Percentiles rank a stretch among this genome's conserved stretches.
These are phyloP conservation scores for Trichoderma breve DNA, from an alignment of 2,329 filamentous ascomycete species.

Conservation along the genomic window DNA sequence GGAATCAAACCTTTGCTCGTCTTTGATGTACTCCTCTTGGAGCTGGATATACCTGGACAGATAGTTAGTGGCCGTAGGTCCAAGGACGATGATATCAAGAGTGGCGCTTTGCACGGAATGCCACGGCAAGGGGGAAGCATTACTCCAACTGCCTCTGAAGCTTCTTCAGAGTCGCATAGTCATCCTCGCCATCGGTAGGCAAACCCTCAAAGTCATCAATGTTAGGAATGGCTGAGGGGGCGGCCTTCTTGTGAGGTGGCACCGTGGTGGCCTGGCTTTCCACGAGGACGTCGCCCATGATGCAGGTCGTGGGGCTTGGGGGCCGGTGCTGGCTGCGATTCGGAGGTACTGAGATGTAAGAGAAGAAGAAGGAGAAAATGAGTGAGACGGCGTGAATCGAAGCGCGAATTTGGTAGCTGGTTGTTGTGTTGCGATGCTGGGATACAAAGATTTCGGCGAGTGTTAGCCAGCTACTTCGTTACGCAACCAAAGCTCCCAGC, in stretches of 20 bases:
- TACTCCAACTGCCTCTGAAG: slow-evolving; percentile 94
- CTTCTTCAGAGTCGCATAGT: slow-evolving; percentile 95
- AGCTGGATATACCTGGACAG: slow-evolving; percentile 78
- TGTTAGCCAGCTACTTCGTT: slow-evolving; percentile 19
- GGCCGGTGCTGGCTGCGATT: slow-evolving; percentile 17
- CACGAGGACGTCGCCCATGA: slow-evolving; percentile 79
- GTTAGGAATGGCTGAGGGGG: slow-evolving; percentile 78
- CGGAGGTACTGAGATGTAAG: neutral
- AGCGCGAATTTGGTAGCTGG: neutral
- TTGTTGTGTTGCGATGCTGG: neutral
- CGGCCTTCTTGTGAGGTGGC: slow-evolving; percentile 77
- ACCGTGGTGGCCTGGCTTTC: slow-evolving; percentile 74
- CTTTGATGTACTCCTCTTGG: slow-evolving; percentile 99
- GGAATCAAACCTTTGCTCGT: slow-evolving; percentile 78
- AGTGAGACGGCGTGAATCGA: neutral
- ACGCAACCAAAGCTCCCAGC: slow-evolving; percentile 16
- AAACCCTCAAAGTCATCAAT: slow-evolving; percentile 87
- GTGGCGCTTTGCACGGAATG: neutral
- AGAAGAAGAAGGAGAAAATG: neutral
- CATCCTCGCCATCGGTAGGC: slow-evolving; percentile 77
- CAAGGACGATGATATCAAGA: neutral
- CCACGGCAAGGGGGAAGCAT: slow-evolving; percentile 9
- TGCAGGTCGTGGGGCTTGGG: slow-evolving; percentile 42
- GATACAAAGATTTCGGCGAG: neutral
- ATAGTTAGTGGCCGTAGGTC: slow-evolving; percentile 28